Evolutionary conservation across 169 alveolate species (phyloP), one percentile per base, ranked within the genome.

Genomic region (Theileria parva): DNA sequence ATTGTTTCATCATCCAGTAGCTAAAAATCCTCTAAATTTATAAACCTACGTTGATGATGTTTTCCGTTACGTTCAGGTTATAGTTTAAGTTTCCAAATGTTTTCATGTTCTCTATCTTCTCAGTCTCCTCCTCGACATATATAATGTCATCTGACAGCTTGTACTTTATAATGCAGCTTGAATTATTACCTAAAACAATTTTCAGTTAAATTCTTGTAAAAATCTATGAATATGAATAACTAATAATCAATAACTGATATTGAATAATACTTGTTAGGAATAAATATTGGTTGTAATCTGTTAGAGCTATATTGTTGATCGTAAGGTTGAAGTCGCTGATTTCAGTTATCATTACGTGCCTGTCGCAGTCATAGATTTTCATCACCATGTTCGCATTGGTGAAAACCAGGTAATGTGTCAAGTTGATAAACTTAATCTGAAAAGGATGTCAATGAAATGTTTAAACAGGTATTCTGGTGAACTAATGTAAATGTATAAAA

Each of bases 321-420:
- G 79, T 75, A 0, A 86, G 78, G 77, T 85, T 80, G 80, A 64
- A 86, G 5, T 87, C 93, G 63, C 88, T 87, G 19, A 87, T 53
- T 17, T 85, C 85, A 77, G 91, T 86, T 37, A 91, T 87, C 65
- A 86, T 77, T 50, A 85, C 81, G 60, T 79, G 87, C 55, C 85
- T 89, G 30, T 90, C 91, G 12, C 93, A 86, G 71, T 93, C 96
- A 94, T 94, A 92, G 73, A 93, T 28, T 74, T 93, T 81, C 69
- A 91, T 63, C 60, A 84, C 34, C 60, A 61, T 9, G 80, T 78
- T 75, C 70, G 68, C 37, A 77, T 88, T 48, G 59, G 64, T 13
- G 50, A 81, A 74, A 60, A 90, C 76, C 87, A 87, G 67, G 75
- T 80, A 25, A 65, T 91, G 91, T 27, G 93, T 74, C 23, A 64